Conservation (phyloP, 495 filamentous ascomycete species). For the Recurvomyces mirabilis region DNA sequence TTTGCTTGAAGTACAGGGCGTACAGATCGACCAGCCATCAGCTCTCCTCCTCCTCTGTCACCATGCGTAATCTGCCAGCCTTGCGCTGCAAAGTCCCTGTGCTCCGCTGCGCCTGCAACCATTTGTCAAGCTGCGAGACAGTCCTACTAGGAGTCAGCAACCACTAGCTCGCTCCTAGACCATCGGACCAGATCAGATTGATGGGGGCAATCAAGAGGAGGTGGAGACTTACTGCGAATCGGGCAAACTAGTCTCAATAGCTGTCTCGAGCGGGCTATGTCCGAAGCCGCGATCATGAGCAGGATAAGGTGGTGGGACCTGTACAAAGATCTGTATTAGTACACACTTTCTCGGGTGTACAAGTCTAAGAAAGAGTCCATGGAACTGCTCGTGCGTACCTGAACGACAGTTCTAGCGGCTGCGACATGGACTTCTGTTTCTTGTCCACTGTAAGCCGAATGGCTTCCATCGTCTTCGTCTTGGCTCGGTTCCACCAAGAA, state of each 20-base stretch:
- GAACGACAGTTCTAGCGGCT: conserved; percentile 9
- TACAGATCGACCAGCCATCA: no score
- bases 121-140: conserved; percentile 6
- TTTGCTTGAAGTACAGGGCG: no score
- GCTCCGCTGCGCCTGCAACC: conserved; percentile 11
- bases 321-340: no score
- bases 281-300: conserved; percentile 3
- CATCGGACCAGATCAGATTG: no score
- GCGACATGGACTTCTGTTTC: conserved; percentile 6
- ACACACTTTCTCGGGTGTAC: background rate
- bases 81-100: conserved; percentile 7
- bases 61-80: conserved; percentile 6
- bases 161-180: no score
- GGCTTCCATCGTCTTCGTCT: background rate
- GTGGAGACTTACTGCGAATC: conserved; percentile 14
- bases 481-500: conserved; percentile 5
- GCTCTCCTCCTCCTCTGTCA: conserved; percentile 9
- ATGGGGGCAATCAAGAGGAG: no score
- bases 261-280: conserved; percentile 9
- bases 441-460: conserved; percentile 5
- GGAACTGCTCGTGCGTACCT: conserved; percentile 13
- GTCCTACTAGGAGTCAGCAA: conserved; percentile 4
- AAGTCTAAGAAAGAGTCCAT: conserved; percentile 10
- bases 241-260: conserved; percentile 14
- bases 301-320: conserved; percentile 10